Evolutionary conservation across 2,329 filamentous ascomycete genomes (phyloP), one percentile per base, ranked within the genome.

Genomic region (Aspergillus vadensis): DNA sequence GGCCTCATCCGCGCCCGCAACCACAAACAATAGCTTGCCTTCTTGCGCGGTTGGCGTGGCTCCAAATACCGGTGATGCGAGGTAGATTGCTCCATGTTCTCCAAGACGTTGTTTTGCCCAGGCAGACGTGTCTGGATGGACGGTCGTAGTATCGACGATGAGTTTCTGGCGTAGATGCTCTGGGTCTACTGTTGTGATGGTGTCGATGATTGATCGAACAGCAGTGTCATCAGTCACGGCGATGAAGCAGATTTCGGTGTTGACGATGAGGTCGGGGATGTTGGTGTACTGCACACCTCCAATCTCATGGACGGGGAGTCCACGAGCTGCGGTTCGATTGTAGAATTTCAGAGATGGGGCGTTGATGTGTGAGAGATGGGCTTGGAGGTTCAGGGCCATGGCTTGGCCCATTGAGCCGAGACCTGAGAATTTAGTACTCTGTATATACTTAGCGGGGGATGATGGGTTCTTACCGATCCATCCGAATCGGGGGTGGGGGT

Each of bases 371-470:
- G 47, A 30, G 1, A 49, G 47, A 7, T 49, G 47, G 8, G 47
- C 25, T 32, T 49, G 47, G 47, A 49, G 47, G 47, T 49, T 49
- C 2, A 49, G 14, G 47, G 47, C 47, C 47, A 49, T 49, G 47
- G 47, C 25, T 9, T 17, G 47, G 23, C 47, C 47, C 47, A 49
- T 49, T 27, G 47, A 30, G 23, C 47, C 47, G 23, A 49, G 47
- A 25, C 47, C 47, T 49, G 47, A 3, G 21, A 15, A 6, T 7
- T 27, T 5, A n/a, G 25, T 27, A 10, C 27, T 30, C 4, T 2
- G 27, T 30, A 12, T 12, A 1, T 4, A 12, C n/a, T n/a, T n/a
- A n/a, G n/a, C 2, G 47, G 4, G 7, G 23, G 21, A n/a, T 30
- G 27, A 4, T 30, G 9, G 47, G 15, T n/a, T 1, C 12, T 49